Conservation (phyloP, 805 yeast species). For the Metschnikowia orientalis region DNA sequence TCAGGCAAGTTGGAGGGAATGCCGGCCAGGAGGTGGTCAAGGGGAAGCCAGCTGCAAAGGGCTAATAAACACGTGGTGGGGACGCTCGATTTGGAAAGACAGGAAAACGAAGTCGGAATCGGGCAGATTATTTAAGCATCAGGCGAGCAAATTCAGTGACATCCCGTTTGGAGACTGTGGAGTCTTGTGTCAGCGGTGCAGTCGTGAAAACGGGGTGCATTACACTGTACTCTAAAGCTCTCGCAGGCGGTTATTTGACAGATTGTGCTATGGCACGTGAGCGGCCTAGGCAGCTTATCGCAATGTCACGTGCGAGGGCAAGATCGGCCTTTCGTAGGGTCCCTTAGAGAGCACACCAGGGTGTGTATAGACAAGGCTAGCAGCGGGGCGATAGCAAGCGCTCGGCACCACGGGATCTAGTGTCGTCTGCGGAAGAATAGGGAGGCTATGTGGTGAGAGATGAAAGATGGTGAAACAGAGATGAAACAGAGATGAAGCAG, state of each 20-base stretch:
- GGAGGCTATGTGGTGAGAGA: too few relatives aligned
- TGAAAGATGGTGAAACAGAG: too few relatives aligned
- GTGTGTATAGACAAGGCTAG: too few relatives aligned
- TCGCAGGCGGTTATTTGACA: too few relatives aligned
- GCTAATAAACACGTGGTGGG: neutral
- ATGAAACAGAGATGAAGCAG: too few relatives aligned
- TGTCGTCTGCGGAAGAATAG: too few relatives aligned
- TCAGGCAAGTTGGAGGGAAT: too few relatives aligned
- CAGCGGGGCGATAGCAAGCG: too few relatives aligned
- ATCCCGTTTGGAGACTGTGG: slow-evolving; percentile 8
- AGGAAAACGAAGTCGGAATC: neutral
- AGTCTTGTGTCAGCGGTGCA: slow-evolving; percentile 7
- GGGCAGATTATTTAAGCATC: slow-evolving; percentile 3
- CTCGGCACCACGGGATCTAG: too few relatives aligned
- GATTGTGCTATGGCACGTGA: slow-evolving; percentile 16
- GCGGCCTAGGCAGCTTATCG: slow-evolving; percentile 3
- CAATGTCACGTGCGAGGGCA: slow-evolving; percentile 13
- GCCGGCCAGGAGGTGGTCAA: too few relatives aligned
- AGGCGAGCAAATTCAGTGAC: slow-evolving; percentile 2
- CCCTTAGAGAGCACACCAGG: neutral
- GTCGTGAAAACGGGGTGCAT: neutral
- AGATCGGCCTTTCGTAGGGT: neutral
- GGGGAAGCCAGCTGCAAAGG: neutral
- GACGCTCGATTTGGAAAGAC: neutral
- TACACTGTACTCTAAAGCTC: too few relatives aligned